Base-by-base conservation (phyloP, 495 filamentous ascomycete species). In the Pyronema omphalodes region DNA sequence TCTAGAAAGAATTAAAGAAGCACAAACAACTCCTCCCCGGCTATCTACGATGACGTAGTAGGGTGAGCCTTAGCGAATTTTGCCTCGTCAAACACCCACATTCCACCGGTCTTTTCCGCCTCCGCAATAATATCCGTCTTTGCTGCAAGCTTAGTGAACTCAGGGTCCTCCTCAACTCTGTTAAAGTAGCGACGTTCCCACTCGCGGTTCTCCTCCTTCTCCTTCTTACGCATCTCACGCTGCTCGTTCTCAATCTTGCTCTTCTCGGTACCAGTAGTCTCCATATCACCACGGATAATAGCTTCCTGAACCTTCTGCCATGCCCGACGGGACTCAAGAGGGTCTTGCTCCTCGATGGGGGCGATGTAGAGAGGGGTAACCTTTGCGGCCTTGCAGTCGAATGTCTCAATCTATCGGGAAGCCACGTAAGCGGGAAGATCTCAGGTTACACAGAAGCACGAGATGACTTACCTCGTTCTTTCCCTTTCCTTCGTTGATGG, bases 101-200 rank as follows among this genome's bases (percentile, higher is more conserved):
- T 74, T 3, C 88, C 88, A 53, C 80, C 82, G 7, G 88, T 94
- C 71, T 88, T 85, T 53, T 86, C 84, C 29, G 75, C 73, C 54
- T 91, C 86, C n/a, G 71, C 71, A 58, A 76, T 72, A 9, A 83
- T 61, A 17, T 80, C 77, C 3, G 79, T 68, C 54, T 67, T 67
- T 14, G 68, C 68, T 1, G 80, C 79, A 47, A 94, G 68, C 37
- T 62, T 60, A 57, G 73, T 69, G 57, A 89, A 78, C 8, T 73
- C 62, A 15, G 70, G 60, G 54, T 85, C 77, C 2, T 72, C 66
- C 72, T 70, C 39, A 64, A 65, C 63, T 9, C 44, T 57, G 12
- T 67, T 80, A 70, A 98, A 98, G 67, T 89, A 95, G 45, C 83
- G 73, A 46, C 91, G 73, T 62, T 86, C 76, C 86, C 89, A 98